Conservation (phyloP, 768 basidiomycete species). For the Leccinum longicurvipes region DNA sequence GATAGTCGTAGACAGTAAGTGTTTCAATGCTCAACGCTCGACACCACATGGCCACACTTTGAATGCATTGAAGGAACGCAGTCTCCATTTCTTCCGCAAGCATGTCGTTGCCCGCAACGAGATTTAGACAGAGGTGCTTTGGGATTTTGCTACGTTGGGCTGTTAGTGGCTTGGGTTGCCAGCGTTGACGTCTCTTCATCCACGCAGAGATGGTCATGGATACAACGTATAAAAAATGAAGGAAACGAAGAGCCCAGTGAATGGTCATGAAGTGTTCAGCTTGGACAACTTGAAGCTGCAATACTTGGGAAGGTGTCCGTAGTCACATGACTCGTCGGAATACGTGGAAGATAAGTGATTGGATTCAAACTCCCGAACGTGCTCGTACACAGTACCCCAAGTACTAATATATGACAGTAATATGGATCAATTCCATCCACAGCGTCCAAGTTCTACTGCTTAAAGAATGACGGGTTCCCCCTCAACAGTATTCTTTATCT, state of each 20-base stretch:
- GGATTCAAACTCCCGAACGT: not conserved
- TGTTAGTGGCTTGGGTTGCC: slow-evolving; percentile 45
- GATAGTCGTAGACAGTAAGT: slow-evolving; percentile 69
- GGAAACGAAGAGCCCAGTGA: slow-evolving; percentile 44
- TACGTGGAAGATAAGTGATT: slow-evolving; percentile 16
- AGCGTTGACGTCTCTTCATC: slow-evolving; percentile 36
- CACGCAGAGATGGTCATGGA: slow-evolving; percentile 40
- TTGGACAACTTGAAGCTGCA: slow-evolving; percentile 7
- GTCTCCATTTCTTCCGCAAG: slow-evolving; percentile 36
- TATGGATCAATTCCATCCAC: slow-evolving; percentile 1
- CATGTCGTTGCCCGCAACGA: slow-evolving; percentile 45
- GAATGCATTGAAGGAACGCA: slow-evolving; percentile 50
- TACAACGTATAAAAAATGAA: slow-evolving; percentile 58
- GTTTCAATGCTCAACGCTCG: slow-evolving; percentile 54
- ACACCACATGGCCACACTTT: slow-evolving; percentile 59
- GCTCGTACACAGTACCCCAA: too few species aligned
- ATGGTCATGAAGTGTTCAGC: slow-evolving; percentile 35
- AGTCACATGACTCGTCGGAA: slow-evolving; percentile 21
- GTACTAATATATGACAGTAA: not conserved
- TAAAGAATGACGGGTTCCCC: slow-evolving; percentile 44
- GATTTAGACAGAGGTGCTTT: slow-evolving; percentile 61
- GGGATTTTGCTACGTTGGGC: slow-evolving; percentile 58
- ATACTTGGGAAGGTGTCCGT: not conserved
- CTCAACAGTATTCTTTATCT: slow-evolving; percentile 80
- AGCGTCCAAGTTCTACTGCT: slow-evolving; percentile 4